Conservation (phyloP, 2,329 filamentous ascomycete genomes). For the Chaetoscypha palmicola region DNA sequence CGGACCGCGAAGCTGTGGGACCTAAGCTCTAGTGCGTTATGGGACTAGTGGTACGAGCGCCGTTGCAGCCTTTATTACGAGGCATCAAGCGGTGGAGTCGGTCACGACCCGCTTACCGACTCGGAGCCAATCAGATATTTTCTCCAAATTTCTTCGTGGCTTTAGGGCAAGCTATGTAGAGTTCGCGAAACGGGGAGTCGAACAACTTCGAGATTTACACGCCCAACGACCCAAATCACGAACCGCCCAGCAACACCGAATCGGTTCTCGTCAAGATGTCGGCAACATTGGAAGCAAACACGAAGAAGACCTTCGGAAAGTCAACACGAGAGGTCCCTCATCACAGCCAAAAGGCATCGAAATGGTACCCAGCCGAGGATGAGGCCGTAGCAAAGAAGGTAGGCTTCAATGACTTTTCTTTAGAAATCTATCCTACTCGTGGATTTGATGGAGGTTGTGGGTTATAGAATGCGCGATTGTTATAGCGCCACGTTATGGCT, state of each 20-base stretch:
- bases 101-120: background rate
- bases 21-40: background rate
- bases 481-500: too few species aligned
- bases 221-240: conserved; percentile 22
- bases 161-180: conserved; percentile 2
- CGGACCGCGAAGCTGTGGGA: conserved; percentile 5
- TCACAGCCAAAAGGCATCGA: conserved; percentile 85
- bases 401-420: too few species aligned
- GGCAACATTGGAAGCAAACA: conserved; percentile 43
- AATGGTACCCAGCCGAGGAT: conserved; percentile 98
- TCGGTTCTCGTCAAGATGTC: conserved; percentile 53
- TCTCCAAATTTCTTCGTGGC: conserved; percentile 1
- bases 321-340: conserved; percentile 87
- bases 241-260: conserved; percentile 25
- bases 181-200: conserved; percentile 1
- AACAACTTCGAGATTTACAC: conserved; percentile 12
- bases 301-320: conserved; percentile 94
- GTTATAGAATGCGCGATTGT: conserved; percentile 12
- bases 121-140: conserved; percentile 5
- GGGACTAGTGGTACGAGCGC: background rate
- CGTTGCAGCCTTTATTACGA: background rate
- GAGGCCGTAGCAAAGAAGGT: conserved; percentile 88
- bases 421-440: too few species aligned
- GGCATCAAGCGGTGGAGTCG: background rate
- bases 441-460: too few species aligned